These are phyloP conservation scores for Talaromyces sp. DNA, from an alignment of 2,329 filamentous ascomycete genomes.

Conservation along the genomic window DNA sequence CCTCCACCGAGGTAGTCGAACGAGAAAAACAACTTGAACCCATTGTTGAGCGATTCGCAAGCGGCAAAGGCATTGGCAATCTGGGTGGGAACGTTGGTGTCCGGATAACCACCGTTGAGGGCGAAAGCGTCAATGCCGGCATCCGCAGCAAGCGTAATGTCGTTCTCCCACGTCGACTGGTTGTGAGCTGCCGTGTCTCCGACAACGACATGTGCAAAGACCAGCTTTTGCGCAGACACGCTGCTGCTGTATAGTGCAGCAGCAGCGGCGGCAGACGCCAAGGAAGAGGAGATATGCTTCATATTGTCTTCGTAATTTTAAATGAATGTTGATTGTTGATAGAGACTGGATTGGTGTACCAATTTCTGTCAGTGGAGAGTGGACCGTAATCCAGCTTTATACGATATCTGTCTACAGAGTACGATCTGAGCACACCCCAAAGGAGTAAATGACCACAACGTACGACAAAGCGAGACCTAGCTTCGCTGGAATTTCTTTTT, in stretches of 20 bases:
- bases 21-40: slow-evolving; percentile 32
- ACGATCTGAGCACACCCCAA: background rate
- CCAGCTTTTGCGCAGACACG: slow-evolving; percentile 10
- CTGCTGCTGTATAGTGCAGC: background rate
- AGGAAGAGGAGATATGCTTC: slow-evolving; percentile 5
- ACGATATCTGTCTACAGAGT: background rate
- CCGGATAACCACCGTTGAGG: slow-evolving; percentile 29
- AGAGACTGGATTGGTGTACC: background rate
- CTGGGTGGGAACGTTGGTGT: slow-evolving; percentile 14
- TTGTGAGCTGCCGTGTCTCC: slow-evolving; percentile 15
- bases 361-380: background rate
- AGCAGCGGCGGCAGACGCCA: slow-evolving; percentile 4
- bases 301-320: background rate
- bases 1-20: slow-evolving; percentile 32
- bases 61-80: slow-evolving; percentile 22
- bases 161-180: slow-evolving; percentile 12
- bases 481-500: background rate
- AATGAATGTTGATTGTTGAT: background rate
- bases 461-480: background rate
- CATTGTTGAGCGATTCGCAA: slow-evolving; percentile 16
- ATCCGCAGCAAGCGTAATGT: slow-evolving; percentile 31
- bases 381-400: background rate
- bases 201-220: slow-evolving; percentile 25
- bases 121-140: slow-evolving; percentile 39
- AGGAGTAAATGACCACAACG: background rate